phyloP scores from a whole-genome alignment of 345 rosid genomes.

The Raphanus sativus region DNA sequence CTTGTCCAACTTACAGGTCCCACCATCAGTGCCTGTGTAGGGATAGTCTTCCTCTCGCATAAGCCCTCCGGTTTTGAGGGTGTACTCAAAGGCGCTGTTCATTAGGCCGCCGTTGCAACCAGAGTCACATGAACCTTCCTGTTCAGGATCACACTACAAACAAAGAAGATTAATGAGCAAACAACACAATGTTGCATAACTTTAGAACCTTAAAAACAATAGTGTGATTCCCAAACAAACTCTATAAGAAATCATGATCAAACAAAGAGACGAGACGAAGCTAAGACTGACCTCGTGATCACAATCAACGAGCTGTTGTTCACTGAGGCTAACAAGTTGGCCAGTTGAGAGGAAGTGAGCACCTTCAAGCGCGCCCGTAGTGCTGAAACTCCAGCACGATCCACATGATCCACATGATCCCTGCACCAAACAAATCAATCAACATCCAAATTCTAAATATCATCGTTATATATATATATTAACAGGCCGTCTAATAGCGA shows the following conservation, averaged over 20 bases:
- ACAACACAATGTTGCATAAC: background rate
- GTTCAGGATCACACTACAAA: constrained; percentile 84
- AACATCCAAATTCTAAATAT: too few relatives aligned
- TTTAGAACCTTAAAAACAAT: background rate
- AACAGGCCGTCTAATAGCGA: too few relatives aligned
- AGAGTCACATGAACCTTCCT: constrained; percentile 68
- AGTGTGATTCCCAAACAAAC: background rate
- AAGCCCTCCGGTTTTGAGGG: constrained; percentile 79
- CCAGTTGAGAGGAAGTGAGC: constrained; percentile 80
- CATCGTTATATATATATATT: too few relatives aligned
- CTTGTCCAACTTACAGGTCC: constrained; percentile 72
- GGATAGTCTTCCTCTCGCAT: constrained; percentile 89
- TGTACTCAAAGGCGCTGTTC: constrained; percentile 84
- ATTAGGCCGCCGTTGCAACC: constrained; percentile 91
- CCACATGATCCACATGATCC: constrained; percentile 95
- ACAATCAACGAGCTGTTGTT: constrained; percentile 96
- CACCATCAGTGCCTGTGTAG: constrained; percentile 65
- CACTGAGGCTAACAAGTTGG: constrained; percentile 87
- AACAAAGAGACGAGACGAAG: background rate
- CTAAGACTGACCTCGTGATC: constrained; percentile 71
- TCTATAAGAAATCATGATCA: background rate
- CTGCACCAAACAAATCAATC: constrained; percentile 30
- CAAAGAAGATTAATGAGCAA: background rate
- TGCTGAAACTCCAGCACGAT: constrained; percentile 95
- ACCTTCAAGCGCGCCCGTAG: constrained; percentile 91